Conservation (phyloP, 2,329 filamentous ascomycete genomes). For the Pyrenochaeta sp. region DNA sequence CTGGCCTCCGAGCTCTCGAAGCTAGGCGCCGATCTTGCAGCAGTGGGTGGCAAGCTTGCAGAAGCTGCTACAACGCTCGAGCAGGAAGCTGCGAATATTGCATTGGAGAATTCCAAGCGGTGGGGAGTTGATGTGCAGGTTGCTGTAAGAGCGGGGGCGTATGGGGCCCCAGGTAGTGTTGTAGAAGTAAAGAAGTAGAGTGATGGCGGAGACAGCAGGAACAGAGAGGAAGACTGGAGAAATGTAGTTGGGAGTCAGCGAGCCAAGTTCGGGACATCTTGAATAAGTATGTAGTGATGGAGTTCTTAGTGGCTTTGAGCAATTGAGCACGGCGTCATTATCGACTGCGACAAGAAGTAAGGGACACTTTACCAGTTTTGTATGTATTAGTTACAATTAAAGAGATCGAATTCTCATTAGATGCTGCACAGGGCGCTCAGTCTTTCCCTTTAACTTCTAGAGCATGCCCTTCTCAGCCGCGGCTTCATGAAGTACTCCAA, state of each 20-base stretch:
- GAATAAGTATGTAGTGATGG: too few species aligned
- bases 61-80: slow-evolving; percentile 24
- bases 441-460: too few species aligned
- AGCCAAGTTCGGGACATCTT: too few species aligned
- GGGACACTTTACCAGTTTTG: too few species aligned
- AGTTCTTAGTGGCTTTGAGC: too few species aligned
- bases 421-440: too few species aligned
- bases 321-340: too few species aligned
- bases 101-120: slow-evolving; percentile 27
- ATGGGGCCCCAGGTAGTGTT: slow-evolving; percentile 9
- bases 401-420: too few species aligned
- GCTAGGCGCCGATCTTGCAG: slow-evolving; percentile 20
- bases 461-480: not conserved
- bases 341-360: too few species aligned
- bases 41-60: slow-evolving; percentile 23
- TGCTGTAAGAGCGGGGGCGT: slow-evolving; percentile 19
- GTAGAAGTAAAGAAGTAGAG: slow-evolving; percentile 20
- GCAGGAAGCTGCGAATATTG: slow-evolving; percentile 35
- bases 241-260: not conserved
- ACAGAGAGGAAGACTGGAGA: not conserved
- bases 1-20: slow-evolving; percentile 30
- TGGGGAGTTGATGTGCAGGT: slow-evolving; percentile 36
- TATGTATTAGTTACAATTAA: too few species aligned
- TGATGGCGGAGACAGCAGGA: not conserved
- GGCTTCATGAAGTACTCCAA: slow-evolving; percentile 1